These are phyloP conservation scores for Termitomyces sp. DNA, from an alignment of 768 basidiomycete genomes.

Conservation along the genomic window DNA sequence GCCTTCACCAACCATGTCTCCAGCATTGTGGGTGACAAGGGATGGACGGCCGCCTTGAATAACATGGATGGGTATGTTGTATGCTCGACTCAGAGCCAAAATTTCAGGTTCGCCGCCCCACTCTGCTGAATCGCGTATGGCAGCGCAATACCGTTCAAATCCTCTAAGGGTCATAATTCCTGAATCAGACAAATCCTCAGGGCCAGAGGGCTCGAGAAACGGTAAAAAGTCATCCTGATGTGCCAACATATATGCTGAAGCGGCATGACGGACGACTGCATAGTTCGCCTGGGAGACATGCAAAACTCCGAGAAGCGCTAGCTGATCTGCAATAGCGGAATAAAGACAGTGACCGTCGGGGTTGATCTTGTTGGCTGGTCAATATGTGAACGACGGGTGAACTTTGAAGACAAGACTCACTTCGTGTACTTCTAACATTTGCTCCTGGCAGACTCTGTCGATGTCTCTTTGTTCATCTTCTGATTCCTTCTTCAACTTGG, in stretches of 20 bases:
- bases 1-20: constrained; percentile 23
- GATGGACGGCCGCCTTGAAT: constrained; percentile 79
- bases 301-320: constrained; percentile 65
- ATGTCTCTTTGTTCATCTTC: constrained; percentile 66
- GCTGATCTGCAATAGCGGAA: constrained; percentile 91
- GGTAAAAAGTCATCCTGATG: constrained; percentile 92
- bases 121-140: constrained; percentile 75
- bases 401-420: constrained; percentile 26
- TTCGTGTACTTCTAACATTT: constrained; percentile 63
- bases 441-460: constrained; percentile 53
- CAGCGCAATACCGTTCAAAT: constrained; percentile 71
- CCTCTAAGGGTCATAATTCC: constrained; percentile 67
- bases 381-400: neutral
- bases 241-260: constrained; percentile 73
- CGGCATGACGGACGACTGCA: constrained; percentile 53
- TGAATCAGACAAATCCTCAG: constrained; percentile 62
- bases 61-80: constrained; percentile 83
- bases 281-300: constrained; percentile 56
- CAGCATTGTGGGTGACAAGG: constrained; percentile 78
- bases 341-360: constrained; percentile 97
- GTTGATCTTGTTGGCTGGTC: constrained; percentile 52
- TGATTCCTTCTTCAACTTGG: constrained; percentile 56
- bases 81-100: constrained; percentile 77
- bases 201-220: constrained; percentile 73
- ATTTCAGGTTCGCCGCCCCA: constrained; percentile 99